phyloP scores from a whole-genome alignment of 2,329 filamentous ascomycete species.

The Sarocladium oryzae region DNA sequence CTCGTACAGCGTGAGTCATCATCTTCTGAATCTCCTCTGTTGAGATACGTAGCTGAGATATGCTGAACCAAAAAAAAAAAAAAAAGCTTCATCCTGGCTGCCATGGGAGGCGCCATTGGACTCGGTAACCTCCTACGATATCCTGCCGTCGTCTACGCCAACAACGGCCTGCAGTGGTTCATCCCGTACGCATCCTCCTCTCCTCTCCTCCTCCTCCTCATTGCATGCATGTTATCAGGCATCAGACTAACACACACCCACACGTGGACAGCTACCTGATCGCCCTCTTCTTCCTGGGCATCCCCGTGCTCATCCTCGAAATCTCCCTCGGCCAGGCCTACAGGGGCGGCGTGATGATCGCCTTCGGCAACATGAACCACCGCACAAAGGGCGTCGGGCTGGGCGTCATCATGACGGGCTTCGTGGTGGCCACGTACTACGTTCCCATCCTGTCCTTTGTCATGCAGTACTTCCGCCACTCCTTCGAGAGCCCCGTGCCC shows the following conservation, averaged over 20 bases:
- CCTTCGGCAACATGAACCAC: slow-evolving; percentile 41
- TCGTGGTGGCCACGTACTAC: slow-evolving; percentile 46
- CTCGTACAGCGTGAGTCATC: slow-evolving; percentile 10
- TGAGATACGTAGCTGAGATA: no score
- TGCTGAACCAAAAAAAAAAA: no score
- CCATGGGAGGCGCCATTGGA: slow-evolving; percentile 43
- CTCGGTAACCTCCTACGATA: slow-evolving; percentile 50
- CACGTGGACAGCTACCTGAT: slow-evolving; percentile 19
- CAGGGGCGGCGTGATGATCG: slow-evolving; percentile 42
- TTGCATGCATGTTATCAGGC: no score
- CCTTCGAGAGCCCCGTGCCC: slow-evolving; percentile 44
- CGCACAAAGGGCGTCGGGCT: slow-evolving; percentile 45
- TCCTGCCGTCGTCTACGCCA: slow-evolving; percentile 49
- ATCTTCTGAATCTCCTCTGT: no score
- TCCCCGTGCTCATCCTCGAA: slow-evolving; percentile 46
- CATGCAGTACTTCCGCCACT: slow-evolving; percentile 48
- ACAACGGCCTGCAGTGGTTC: slow-evolving; percentile 50
- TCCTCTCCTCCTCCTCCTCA: neutral
- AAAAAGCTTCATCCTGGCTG: slow-evolving; percentile 21
- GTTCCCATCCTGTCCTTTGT: slow-evolving; percentile 48
- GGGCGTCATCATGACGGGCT: slow-evolving; percentile 41
- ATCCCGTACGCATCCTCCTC: slow-evolving; percentile 38
- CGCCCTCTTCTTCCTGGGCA: slow-evolving; percentile 44
- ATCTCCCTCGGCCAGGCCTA: slow-evolving; percentile 62
- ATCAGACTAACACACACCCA: no score